Evolutionary conservation across 179 eudicot genomes (phyloP), one percentile per base, ranked within the genome.

Genomic region (Silene coronaria): DNA sequence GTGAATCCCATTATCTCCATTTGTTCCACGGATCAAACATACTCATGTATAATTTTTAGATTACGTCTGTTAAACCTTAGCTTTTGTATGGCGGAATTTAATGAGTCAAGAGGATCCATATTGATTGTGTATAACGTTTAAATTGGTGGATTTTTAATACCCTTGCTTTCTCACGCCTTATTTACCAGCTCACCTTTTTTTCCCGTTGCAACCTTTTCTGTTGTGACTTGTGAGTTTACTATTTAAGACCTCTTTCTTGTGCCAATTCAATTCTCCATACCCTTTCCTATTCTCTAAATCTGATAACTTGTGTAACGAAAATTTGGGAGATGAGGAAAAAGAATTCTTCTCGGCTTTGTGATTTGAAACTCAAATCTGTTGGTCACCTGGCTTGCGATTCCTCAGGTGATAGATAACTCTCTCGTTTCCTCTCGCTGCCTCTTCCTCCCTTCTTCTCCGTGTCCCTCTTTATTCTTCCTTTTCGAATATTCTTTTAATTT

Each of bases 401-500:
- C 24, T 81, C 75, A 68, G 78, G 80, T 81, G 68, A 36, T 73
- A 48, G 30, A 59, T 23, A 5, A 34, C 26, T 57, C 51, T 63
- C 10, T 28, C 59, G 13, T 3, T 19, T 34, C 7, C 59, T 14
- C 7, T 19, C 51, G 6, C 27, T 9, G 32, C 68, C 53, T 1
- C 14, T 34, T 5, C 1, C 30, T 27, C 70, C 30, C 53, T 17
- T 53, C 22, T 34, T 22, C 65, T 16, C 12, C 5, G 34, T 26
- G 0, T 16, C 34, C 38, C 69, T 79, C 11, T 22, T 45, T 32
- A 4, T 27, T 9, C 24, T 46, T 59, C 62, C 65, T 55, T 76
- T 17, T 76, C 55, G 48, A 26, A 73, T 68, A 42, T 62, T 60
- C 48, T 62, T 48, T 51, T 8, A 6, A 34, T 67, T 34, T 34